Evolutionary conservation across 495 filamentous ascomycete genomes (phyloP).

Genomic region (Cairneyella variabilis): DNA sequence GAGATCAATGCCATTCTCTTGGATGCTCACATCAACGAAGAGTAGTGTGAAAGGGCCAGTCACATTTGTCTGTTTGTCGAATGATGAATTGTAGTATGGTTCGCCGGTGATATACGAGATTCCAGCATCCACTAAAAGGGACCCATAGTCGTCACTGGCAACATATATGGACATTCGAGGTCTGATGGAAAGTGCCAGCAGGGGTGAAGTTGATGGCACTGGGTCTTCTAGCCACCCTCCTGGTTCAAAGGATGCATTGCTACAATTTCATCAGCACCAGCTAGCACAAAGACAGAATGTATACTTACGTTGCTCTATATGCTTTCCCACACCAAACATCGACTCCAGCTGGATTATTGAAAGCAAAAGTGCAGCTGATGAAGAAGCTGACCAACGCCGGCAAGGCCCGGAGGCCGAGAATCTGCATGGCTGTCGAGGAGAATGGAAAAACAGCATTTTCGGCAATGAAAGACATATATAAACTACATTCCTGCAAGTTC

Average conservation of each 20-base stretch:
- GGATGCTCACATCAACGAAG: conserved; percentile 16
- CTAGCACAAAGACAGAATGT: too few relatives aligned
- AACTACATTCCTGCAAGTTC: background rate
- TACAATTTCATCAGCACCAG: conserved; percentile 7
- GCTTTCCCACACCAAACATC: conserved; percentile 13
- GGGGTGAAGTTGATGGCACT: conserved; percentile 32
- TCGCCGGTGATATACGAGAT: conserved; percentile 48
- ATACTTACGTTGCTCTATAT: conserved; percentile 6
- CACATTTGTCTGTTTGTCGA: conserved; percentile 28
- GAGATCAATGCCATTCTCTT: conserved; percentile 17
- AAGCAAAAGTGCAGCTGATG: background rate
- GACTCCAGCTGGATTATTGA: conserved; percentile 3
- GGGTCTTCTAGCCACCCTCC: conserved; percentile 54
- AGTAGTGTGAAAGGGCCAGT: conserved; percentile 29
- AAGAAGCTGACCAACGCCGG: background rate
- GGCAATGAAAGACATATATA: background rate
- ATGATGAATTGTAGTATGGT: conserved; percentile 31
- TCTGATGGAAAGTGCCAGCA: conserved; percentile 52
- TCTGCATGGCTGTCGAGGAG: too few relatives aligned
- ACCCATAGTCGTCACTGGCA: conserved; percentile 41
- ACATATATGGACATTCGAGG: conserved; percentile 60
- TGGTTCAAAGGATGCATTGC: conserved; percentile 55
- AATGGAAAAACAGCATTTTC: too few relatives aligned
- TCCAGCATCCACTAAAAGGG: conserved; percentile 55
- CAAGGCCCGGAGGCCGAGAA: background rate